Evolutionary conservation across 192 early-diverging fungal genomes (phyloP), one percentile per base, ranked within the genome.

Genomic region (Entomortierella beljakovae): DNA sequence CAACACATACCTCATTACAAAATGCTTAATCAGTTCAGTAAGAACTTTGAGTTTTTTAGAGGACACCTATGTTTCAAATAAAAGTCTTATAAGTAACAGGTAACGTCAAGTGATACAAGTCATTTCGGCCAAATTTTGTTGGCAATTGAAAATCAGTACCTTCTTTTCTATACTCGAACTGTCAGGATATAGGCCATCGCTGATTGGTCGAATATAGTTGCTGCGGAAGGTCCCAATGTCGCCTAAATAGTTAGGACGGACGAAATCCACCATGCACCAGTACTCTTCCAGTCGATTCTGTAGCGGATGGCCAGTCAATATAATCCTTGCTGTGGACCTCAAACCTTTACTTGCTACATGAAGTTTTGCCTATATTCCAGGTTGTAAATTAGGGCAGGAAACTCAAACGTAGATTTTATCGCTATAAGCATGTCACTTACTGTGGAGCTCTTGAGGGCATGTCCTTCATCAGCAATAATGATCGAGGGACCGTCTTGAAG

Each of bases 221-320:
- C 83, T 68, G 38, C 83, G 82, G 63, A 94, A 96, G 0, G 55
- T 69, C 10, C 16, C 5, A 22, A 69, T 46, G 16, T 80, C 66
- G 29, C 94, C 92, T 18, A 96, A 80, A 43, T 82, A 90, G 18
- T 80, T 81, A 0, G 92, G 88, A 1, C 76, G 85, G 29, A 90
- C 87, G 70, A 95, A 95, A 61, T 96, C 80, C 18, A 95, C 85
- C 93, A 93, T 91, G 49, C 82, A 87, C 86, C 88, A 93, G 64
- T 93, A 96, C 71, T 95, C 94, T 42, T 82, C 85, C 28, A 97
- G 64, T 38, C 89, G 87, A 64, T 97, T 97, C 67, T 97, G 95
- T 32, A 97, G 80, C 1, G 95, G 95, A 37, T 88, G 91, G 0
- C 95, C 95, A 1, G 95, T 96, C 64, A 97, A 66, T 49, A 89